These are phyloP conservation scores for Lenzites betulinus DNA, from an alignment of 768 basidiomycete genomes.

Conservation along the genomic window DNA sequence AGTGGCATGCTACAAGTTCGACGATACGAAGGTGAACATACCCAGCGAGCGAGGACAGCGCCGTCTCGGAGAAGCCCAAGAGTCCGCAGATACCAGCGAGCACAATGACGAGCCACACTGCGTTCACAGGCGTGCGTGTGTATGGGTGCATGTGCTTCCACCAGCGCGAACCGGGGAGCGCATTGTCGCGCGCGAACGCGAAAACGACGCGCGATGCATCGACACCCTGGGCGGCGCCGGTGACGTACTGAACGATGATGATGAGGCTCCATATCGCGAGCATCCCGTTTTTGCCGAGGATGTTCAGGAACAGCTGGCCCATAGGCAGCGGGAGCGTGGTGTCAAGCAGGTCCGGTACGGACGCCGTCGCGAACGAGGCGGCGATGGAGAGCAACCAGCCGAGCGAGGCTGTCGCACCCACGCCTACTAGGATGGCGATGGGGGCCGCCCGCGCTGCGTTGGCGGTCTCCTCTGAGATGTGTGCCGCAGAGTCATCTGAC, in stretches of 20 bases:
- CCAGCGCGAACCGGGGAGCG: constrained; percentile 69
- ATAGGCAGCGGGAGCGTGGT: constrained; percentile 62
- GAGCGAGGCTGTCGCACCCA: constrained; percentile 56
- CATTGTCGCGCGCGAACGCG: constrained; percentile 74
- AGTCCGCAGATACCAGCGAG: constrained; percentile 58
- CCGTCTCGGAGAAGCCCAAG: constrained; percentile 65
- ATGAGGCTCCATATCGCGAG: constrained; percentile 71
- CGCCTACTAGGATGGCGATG: constrained; percentile 67
- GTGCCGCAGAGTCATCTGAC: constrained; percentile 74
- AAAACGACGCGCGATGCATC: constrained; percentile 77
- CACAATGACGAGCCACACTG: constrained; percentile 73
- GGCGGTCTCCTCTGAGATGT: constrained; percentile 72
- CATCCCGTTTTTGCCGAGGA: constrained; percentile 71
- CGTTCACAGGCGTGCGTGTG: constrained; percentile 73
- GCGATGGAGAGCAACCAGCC: constrained; percentile 71
- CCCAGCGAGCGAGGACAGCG: constrained; percentile 69
- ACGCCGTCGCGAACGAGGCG: constrained; percentile 63
- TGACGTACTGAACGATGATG: constrained; percentile 71
- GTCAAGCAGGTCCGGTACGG: constrained; percentile 50
- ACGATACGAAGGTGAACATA: constrained; percentile 32
- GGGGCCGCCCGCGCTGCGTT: constrained; percentile 66
- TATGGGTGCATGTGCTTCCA: constrained; percentile 62
- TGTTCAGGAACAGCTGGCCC: constrained; percentile 70
- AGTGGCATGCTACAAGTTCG: neutral
- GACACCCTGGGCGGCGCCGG: constrained; percentile 73